Evolutionary conservation across 371 early-diverging fungal genomes (phyloP).

Genomic region (Mucor racemosus): DNA sequence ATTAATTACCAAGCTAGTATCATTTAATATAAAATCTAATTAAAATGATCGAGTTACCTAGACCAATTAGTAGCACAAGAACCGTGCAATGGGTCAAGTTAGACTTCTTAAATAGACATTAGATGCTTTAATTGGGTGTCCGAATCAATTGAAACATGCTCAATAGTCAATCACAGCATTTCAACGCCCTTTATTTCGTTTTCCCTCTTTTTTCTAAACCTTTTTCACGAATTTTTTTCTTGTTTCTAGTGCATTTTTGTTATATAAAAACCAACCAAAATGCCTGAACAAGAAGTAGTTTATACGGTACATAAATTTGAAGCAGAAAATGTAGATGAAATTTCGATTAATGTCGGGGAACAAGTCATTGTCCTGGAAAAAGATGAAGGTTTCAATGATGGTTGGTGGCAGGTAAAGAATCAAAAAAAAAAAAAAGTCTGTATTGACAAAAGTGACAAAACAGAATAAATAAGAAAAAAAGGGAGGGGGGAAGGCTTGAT

Average conservation of each 20-base stretch:
- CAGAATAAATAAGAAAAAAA: neutral
- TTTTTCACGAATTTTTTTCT: conserved; percentile 4
- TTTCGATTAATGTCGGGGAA: conserved; percentile 71
- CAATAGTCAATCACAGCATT: neutral
- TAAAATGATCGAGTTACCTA: conserved; percentile 1
- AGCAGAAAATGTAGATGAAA: conserved; percentile 78
- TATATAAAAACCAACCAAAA: neutral
- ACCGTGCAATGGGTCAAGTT: conserved; percentile 5
- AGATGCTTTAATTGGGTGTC: conserved; percentile 1
- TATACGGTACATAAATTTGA: conserved; percentile 66
- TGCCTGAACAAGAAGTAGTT: conserved; percentile 50
- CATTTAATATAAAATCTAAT: conserved; percentile 3
- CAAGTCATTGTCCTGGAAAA: conserved; percentile 72
- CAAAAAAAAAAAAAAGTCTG: neutral
- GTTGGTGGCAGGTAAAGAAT: conserved; percentile 69
- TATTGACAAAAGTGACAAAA: neutral
- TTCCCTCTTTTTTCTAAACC: conserved; percentile 9
- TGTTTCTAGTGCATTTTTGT: neutral
- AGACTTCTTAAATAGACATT: neutral
- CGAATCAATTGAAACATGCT: conserved; percentile 8
- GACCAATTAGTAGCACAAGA: neutral
- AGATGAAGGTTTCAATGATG: conserved; percentile 78
- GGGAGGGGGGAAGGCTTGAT: neutral
- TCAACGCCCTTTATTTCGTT: conserved; percentile 4
- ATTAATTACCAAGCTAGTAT: neutral